These are phyloP conservation scores for Cutaneotrichosporon sp. DNA, from an alignment of 1,284 basidiomycete species.

Conservation along the genomic window DNA sequence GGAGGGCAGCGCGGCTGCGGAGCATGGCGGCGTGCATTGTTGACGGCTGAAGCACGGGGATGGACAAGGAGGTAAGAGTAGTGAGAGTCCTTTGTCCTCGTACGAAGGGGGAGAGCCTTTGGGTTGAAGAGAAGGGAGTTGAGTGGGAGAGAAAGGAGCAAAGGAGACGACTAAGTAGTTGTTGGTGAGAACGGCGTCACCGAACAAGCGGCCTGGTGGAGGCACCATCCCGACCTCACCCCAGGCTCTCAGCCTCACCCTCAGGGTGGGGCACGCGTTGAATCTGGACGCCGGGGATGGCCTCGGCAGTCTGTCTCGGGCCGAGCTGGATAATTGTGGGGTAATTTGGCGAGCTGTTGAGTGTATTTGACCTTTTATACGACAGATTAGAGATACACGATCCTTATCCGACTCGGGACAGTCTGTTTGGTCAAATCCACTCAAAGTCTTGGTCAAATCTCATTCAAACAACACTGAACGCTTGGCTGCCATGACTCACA, in stretches of 20 bases:
- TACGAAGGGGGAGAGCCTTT: neutral
- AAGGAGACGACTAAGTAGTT: neutral
- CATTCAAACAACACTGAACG: too few relatives aligned
- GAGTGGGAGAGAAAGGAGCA: neutral
- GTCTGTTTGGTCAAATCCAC: neutral
- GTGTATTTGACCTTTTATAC: neutral
- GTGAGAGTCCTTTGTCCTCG: neutral
- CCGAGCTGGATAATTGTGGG: conserved; percentile 5
- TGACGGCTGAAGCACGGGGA: neutral
- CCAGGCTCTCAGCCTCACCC: too few relatives aligned
- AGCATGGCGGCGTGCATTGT: conserved; percentile 11
- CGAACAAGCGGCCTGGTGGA: too few relatives aligned
- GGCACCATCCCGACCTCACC: too few relatives aligned
- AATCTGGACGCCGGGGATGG: too few relatives aligned
- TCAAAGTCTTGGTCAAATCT: neutral
- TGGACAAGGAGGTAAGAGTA: neutral
- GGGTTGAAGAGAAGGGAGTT: neutral
- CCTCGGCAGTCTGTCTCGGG: conserved; percentile 2
- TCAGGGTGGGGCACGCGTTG: too few relatives aligned
- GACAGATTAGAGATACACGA: conserved; percentile 2
- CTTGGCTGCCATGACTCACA: too few relatives aligned
- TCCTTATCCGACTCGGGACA: neutral
- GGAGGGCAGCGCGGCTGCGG: conserved; percentile 13
- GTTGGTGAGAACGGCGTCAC: too few relatives aligned
- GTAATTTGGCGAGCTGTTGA: neutral